Evolutionary conservation across 139 green algal species (phyloP).

Genomic region (Dunaliella primolecta): DNA sequence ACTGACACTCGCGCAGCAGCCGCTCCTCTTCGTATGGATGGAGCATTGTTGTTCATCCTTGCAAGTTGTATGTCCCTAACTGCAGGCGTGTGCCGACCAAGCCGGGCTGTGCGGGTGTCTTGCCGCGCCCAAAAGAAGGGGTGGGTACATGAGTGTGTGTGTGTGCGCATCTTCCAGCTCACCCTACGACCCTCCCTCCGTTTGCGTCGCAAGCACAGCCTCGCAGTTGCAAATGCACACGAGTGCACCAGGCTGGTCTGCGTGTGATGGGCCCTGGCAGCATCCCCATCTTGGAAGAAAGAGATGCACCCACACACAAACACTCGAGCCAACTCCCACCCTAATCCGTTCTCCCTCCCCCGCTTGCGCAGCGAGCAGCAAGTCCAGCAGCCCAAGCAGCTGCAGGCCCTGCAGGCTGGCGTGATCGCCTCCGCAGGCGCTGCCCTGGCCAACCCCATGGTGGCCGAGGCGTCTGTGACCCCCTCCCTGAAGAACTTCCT

Average conservation of each 20-base stretch:
- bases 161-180: too few relatives aligned
- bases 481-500: constrained; percentile 94
- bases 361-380: not conserved
- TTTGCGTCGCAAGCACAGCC: not conserved
- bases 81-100: not conserved
- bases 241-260: not conserved
- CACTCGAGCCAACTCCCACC: not conserved
- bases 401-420: constrained; percentile 54
- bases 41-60: not conserved
- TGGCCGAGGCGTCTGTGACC: constrained; percentile 76
- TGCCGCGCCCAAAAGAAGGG: not conserved
- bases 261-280: not conserved
- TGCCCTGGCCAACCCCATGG: constrained; percentile 59
- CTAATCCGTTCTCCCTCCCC: not conserved
- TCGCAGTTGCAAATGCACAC: not conserved
- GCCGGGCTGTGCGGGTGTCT: not conserved
- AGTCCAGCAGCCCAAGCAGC: constrained; percentile 41
- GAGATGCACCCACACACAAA: too few relatives aligned
- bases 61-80: not conserved
- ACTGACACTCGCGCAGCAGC: not conserved
- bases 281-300: not conserved
- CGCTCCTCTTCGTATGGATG: not conserved
- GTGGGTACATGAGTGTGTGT: too few relatives aligned
- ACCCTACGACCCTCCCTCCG: too few relatives aligned
- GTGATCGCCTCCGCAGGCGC: constrained; percentile 54